phyloP scores from a whole-genome alignment of 108 stramenopile species.

The Aureococcus anophagefferens region DNA sequence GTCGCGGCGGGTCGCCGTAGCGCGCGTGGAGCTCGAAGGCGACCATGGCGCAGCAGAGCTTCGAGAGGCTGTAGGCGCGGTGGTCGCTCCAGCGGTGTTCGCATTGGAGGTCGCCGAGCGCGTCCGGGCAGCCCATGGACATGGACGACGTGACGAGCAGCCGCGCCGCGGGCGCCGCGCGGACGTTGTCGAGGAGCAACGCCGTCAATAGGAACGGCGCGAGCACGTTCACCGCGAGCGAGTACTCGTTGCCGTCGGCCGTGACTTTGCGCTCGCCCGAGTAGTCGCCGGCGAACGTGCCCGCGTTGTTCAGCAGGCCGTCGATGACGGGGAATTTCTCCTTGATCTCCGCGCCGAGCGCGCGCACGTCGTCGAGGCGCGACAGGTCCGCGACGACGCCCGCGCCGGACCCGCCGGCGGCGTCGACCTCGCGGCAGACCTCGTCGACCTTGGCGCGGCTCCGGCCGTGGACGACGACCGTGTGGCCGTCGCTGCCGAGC shows the following conservation, averaged over 20 bases:
- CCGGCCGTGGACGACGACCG: slow-evolving; percentile 29
- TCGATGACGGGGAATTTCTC: slow-evolving; percentile 31
- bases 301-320: slow-evolving; percentile 77
- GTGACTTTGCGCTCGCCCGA: slow-evolving; percentile 4
- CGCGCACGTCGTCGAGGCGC: slow-evolving; percentile 27
- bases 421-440: neutral
- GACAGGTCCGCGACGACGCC: slow-evolving; percentile 47
- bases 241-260: slow-evolving; percentile 50
- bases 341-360: slow-evolving; percentile 32
- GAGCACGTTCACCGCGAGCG: slow-evolving; percentile 71
- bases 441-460: neutral
- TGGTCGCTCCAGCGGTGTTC: slow-evolving; percentile 56
- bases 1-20: slow-evolving; percentile 20
- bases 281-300: slow-evolving; percentile 40
- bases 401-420: neutral
- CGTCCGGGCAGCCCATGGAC: slow-evolving; percentile 26
- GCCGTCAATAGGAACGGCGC: slow-evolving; percentile 73
- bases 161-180: slow-evolving; percentile 22
- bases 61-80: slow-evolving; percentile 63
- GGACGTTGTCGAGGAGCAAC: slow-evolving; percentile 48
- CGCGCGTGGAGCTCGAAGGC: slow-evolving; percentile 36
- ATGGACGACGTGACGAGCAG: slow-evolving; percentile 64
- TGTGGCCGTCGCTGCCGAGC: slow-evolving; percentile 24
- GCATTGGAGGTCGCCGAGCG: slow-evolving; percentile 42
- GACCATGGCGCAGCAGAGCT: slow-evolving; percentile 60